phyloP scores from a whole-genome alignment of 129 eudicot genomes.

The Erigeron canadensis region DNA sequence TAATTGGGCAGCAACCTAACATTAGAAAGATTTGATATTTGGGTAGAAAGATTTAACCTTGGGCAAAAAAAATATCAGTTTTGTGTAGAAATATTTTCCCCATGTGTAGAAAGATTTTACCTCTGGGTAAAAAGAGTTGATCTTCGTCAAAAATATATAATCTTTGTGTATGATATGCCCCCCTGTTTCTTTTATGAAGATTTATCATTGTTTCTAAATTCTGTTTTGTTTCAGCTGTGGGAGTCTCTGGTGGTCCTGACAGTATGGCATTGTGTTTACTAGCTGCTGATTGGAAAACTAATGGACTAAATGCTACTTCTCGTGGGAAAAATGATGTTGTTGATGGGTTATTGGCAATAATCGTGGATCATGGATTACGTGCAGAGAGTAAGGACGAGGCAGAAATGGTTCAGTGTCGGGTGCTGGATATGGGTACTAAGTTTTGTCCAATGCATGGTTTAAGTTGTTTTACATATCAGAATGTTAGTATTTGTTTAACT shows the following conservation, averaged over 20 bases:
- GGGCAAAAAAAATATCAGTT: not conserved
- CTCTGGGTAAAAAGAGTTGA: too few relatives aligned
- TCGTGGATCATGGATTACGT: slow-evolving; percentile 91
- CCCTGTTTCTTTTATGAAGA: slow-evolving; percentile 2
- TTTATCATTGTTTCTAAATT: not conserved
- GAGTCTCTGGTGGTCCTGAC: slow-evolving; percentile 95
- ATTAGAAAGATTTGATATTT: slow-evolving; percentile 10
- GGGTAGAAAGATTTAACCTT: not conserved
- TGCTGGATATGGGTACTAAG: slow-evolving; percentile 64
- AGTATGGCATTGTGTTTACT: slow-evolving; percentile 89
- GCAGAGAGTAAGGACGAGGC: slow-evolving; percentile 81
- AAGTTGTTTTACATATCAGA: not conserved
- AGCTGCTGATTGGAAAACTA: slow-evolving; percentile 66
- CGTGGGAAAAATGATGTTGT: slow-evolving; percentile 37
- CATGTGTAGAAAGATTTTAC: too few relatives aligned
- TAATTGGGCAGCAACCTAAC: not conserved
- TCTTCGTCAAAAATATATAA: too few relatives aligned
- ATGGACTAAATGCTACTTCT: slow-evolving; percentile 23
- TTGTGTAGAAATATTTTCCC: too few relatives aligned
- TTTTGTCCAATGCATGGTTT: not conserved
- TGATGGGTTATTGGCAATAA: slow-evolving; percentile 72
- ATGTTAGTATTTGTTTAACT: not conserved
- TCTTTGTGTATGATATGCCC: too few relatives aligned
- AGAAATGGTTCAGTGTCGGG: slow-evolving; percentile 49
- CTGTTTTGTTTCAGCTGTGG: slow-evolving; percentile 62